Percentiles rank a stretch among this genome's conserved stretches.
phyloP scores from a whole-genome alignment of 164 flowering plant species.

The Aristolochia californica region DNA sequence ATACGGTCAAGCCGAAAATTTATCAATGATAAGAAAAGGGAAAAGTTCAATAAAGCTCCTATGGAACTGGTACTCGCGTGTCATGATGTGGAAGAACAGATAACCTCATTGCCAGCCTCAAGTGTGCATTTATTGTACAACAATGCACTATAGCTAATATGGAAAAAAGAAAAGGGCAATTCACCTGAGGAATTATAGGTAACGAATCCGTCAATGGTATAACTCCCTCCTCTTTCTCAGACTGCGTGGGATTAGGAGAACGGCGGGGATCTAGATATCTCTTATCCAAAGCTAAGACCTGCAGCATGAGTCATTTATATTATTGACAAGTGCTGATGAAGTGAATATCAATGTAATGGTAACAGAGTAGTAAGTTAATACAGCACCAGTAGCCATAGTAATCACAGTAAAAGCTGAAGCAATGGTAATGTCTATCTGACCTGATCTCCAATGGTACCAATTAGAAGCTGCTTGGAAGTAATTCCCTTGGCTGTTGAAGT shows the following conservation, averaged over 20 bases:
- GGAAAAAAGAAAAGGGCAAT: conserved; percentile 6
- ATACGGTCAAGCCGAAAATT: too few species aligned
- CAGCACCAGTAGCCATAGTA: too few species aligned
- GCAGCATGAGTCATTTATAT: conserved; percentile 2
- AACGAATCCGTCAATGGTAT: conserved; percentile 85
- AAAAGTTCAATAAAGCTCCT: too few species aligned
- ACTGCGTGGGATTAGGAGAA: conserved; percentile 61
- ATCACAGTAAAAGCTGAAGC: neutral
- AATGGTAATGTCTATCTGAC: conserved; percentile 22
- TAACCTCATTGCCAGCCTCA: too few species aligned
- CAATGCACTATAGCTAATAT: neutral
- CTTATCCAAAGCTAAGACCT: conserved; percentile 95
- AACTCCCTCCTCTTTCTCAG: conserved; percentile 91
- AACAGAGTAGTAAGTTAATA: too few species aligned
- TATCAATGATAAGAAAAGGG: too few species aligned
- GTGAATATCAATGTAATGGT: too few species aligned
- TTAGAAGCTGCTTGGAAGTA: conserved; percentile 91
- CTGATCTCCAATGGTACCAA: conserved; percentile 97
- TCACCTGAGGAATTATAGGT: conserved; percentile 91
- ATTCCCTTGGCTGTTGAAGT: conserved; percentile 92
- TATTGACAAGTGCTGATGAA: too few species aligned
- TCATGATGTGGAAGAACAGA: too few species aligned
- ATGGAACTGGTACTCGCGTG: too few species aligned
- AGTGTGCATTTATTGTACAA: neutral
- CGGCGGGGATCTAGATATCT: conserved; percentile 88